Percentiles rank a stretch among this genome's conserved stretches.
These are phyloP conservation scores for Eucalyptus tenuipes DNA, from an alignment of 345 rosid species.

Conservation along the genomic window DNA sequence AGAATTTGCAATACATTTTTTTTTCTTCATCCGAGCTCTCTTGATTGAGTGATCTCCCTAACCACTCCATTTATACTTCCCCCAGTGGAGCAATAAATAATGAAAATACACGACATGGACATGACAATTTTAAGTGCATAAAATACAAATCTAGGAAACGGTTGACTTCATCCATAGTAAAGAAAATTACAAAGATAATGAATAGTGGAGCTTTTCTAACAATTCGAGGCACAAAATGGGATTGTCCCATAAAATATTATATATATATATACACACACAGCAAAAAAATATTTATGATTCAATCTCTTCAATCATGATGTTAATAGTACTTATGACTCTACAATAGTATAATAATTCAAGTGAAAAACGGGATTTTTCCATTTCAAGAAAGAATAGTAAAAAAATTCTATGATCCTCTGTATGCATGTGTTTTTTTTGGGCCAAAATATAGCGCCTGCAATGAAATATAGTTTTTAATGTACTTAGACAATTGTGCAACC, in stretches of 20 bases:
- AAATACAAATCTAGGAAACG: neutral
- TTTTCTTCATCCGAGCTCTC: neutral
- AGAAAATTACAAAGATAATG: neutral
- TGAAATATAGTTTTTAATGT: neutral
- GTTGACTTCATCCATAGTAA: neutral
- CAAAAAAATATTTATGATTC: neutral
- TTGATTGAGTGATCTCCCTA: neutral
- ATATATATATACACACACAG: too few relatives aligned
- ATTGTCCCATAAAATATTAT: neutral
- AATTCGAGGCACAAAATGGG: neutral
- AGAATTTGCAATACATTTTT: neutral
- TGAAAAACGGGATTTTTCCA: neutral
- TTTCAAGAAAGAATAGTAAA: neutral
- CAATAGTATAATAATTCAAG: neutral
- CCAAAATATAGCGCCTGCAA: neutral
- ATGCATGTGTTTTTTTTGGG: neutral
- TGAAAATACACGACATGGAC: neutral
- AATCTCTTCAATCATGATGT: neutral
- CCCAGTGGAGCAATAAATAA: neutral
- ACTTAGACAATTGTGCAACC: neutral
- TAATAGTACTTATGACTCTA: neutral
- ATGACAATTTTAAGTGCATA: neutral
- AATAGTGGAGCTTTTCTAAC: neutral
- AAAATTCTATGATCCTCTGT: neutral
- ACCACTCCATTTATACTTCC: neutral